Conservation (phyloP, 768 basidiomycete genomes). For the Lactifluus echinatus region DNA sequence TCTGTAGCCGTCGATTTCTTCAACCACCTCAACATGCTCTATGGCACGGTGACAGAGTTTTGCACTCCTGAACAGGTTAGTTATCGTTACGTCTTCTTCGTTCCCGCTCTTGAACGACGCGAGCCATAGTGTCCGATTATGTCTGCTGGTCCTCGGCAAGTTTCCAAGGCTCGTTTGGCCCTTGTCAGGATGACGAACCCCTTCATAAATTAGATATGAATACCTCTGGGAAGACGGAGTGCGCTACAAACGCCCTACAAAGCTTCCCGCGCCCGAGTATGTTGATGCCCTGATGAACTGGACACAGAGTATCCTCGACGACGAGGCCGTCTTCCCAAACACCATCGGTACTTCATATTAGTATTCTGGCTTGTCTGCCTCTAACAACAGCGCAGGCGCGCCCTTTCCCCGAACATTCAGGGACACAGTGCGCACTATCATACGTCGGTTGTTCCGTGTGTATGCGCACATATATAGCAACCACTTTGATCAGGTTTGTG, state of each 20-base stretch:
- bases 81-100: neutral
- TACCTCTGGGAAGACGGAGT: slow-evolving; percentile 92
- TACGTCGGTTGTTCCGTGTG: slow-evolving; percentile 88
- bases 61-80: slow-evolving; percentile 88
- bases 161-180: neutral
- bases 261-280: slow-evolving; percentile 90
- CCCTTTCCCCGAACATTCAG: slow-evolving; percentile 23
- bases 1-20: slow-evolving; percentile 92
- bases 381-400: slow-evolving; percentile 4
- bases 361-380: neutral
- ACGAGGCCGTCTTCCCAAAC: slow-evolving; percentile 88
- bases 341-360: slow-evolving; percentile 56
- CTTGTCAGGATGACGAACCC: neutral
- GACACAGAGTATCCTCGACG: slow-evolving; percentile 88
- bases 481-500: slow-evolving; percentile 98
- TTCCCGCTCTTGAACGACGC: neutral
- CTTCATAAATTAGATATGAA: slow-evolving; percentile 57
- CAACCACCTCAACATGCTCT: slow-evolving; percentile 99
- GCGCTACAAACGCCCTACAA: slow-evolving; percentile 84
- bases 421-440: slow-evolving; percentile 85
- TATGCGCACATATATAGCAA: slow-evolving; percentile 99
- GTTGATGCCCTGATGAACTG: slow-evolving; percentile 99
- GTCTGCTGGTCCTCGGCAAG: slow-evolving; percentile 89
- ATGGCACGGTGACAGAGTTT: slow-evolving; percentile 96
- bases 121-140: slow-evolving; percentile 76